These are phyloP conservation scores for Fraxinus excelsior DNA, from an alignment of 257 asterid species.

Conservation along the genomic window DNA sequence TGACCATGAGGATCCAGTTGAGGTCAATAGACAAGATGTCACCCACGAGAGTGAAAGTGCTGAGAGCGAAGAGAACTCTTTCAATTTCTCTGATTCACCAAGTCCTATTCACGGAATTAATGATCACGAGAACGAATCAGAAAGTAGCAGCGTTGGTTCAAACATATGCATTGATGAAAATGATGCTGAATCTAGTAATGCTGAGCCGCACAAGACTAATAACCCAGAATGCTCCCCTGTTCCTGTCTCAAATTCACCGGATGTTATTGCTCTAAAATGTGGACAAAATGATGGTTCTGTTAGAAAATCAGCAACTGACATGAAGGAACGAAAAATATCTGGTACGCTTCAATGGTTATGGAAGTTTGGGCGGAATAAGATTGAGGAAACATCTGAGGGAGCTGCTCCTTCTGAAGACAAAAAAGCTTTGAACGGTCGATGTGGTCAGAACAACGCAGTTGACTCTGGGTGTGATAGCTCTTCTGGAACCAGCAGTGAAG, in stretches of 20 bases:
- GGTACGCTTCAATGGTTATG: conserved; percentile 47
- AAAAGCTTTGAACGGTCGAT: conserved; percentile 21
- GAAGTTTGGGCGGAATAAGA: conserved; percentile 46
- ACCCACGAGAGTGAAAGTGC: conserved; percentile 25
- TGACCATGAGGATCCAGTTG: conserved; percentile 35
- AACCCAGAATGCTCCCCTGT: conserved; percentile 36
- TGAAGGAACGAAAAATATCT: conserved; percentile 40
- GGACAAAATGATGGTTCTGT: conserved; percentile 36
- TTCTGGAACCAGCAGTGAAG: conserved; percentile 28
- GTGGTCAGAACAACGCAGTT: conserved; percentile 15
- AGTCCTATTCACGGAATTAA: conserved; percentile 42
- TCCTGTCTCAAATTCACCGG: conserved; percentile 44
- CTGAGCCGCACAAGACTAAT: conserved; percentile 22
- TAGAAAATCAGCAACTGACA: conserved; percentile 16
- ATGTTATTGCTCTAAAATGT: conserved; percentile 32
- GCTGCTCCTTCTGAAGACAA: conserved; percentile 25
- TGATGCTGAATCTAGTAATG: conserved; percentile 29
- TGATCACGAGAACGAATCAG: conserved; percentile 47
- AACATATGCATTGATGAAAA: conserved; percentile 48
- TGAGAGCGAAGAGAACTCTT: conserved; percentile 52
- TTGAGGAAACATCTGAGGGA: conserved; percentile 37
- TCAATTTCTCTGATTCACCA: conserved; percentile 45
- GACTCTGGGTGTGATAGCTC: conserved; percentile 7
- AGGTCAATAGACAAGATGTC: conserved; percentile 28
- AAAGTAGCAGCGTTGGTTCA: conserved; percentile 65